Evolutionary conservation across 495 filamentous ascomycete genomes (phyloP), one percentile per base, ranked within the genome.

Genomic region (Pyrenula massariospora): DNA sequence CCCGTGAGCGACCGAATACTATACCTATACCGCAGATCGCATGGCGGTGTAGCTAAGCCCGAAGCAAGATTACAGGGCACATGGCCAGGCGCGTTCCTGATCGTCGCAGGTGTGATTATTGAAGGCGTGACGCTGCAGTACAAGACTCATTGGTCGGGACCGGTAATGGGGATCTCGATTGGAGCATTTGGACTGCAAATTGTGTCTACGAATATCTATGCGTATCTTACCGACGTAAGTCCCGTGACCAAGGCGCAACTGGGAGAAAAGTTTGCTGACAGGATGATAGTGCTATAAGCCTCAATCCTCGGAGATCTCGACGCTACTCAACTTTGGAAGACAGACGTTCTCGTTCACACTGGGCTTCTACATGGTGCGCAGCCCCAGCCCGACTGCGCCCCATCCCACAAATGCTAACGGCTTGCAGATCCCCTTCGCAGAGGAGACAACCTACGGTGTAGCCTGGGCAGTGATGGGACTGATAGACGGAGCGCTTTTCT

Each of bases 201-300:
- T 3, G 52, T 54, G 1, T 24, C 52, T 19, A 54, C 52, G 2
- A 31, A 25, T n/a, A 25, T 24, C 22, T 54, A 54, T 23, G 31
- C 52, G 19, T 54, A 54, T 25, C 31, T 42, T 5, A 42, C 31
- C 31, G 31, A 42, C 31, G 31, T 42, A 15, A 42, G 31, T 42
- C 15, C 31, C n/a, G n/a, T n/a, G n/a, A n/a, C n/a, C n/a, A n/a
- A n/a, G n/a, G n/a, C n/a, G n/a, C n/a, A n/a, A n/a, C n/a, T n/a
- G n/a, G n/a, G n/a, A n/a, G n/a, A n/a, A n/a, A n/a, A n/a, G n/a
- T n/a, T n/a, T n/a, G n/a, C n/a, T n/a, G n/a, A n/a, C n/a, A n/a
- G n/a, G n/a, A n/a, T n/a, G n/a, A 8, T 42, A 42, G 31, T 68
- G 65, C 53, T 73, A 74, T 54, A 71, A 72, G 56, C 67, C 71